phyloP scores from a whole-genome alignment of 2,329 filamentous ascomycete genomes.

The Talaromyces sp. region DNA sequence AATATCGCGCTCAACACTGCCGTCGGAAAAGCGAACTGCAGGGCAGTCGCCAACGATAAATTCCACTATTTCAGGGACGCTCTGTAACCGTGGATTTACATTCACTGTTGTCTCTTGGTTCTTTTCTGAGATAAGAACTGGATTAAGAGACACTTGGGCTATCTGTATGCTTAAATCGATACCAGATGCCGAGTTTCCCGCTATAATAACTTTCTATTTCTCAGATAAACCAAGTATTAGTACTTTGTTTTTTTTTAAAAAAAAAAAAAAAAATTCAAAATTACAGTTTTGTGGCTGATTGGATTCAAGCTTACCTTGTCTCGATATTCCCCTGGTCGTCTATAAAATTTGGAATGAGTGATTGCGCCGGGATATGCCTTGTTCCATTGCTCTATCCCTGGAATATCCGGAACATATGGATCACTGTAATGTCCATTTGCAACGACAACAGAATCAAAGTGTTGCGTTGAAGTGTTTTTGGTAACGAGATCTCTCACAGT shows the following conservation, averaged over 20 bases:
- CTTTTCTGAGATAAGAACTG: conserved; percentile 55
- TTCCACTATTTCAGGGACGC: conserved; percentile 40
- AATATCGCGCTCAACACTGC: conserved; percentile 58
- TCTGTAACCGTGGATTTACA: neutral
- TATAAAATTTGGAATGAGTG: conserved; percentile 75
- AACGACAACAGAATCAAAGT: conserved; percentile 70
- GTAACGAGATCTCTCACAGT: conserved; percentile 49
- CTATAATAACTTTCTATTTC: conserved; percentile 70
- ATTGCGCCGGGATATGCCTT: conserved; percentile 55
- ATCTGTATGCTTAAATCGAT: conserved; percentile 82
- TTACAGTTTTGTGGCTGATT: neutral
- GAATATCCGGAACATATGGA: conserved; percentile 60
- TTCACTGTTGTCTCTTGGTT: neutral
- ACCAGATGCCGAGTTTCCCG: conserved; percentile 81
- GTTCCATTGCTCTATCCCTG: conserved; percentile 57
- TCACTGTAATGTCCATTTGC: conserved; percentile 71
- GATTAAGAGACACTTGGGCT: conserved; percentile 51
- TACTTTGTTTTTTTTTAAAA: conserved; percentile 57
- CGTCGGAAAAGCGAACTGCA: conserved; percentile 62
- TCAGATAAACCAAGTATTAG: conserved; percentile 57
- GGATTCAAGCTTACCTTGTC: conserved; percentile 38
- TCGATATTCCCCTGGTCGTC: conserved; percentile 56
- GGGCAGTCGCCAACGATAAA: conserved; percentile 49
- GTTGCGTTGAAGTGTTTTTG: conserved; percentile 34
- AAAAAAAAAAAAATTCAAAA: neutral